Evolutionary conservation across 208 protist genomes (phyloP).

Genomic region (Trypanosoma cruzi): DNA sequence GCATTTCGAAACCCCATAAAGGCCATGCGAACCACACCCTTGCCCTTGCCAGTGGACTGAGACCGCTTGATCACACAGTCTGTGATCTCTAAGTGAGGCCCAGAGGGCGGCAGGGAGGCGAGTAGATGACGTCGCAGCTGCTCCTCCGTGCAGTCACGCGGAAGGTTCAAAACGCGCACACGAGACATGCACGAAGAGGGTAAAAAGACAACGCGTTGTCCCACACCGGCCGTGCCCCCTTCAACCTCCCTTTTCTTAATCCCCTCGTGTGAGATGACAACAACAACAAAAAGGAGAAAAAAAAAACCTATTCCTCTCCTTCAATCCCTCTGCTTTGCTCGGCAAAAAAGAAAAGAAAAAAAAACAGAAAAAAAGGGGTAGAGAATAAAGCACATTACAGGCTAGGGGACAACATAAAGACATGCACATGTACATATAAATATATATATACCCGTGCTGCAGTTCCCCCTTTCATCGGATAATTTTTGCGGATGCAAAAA

Average conservation of each 20-base stretch:
- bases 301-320: neutral
- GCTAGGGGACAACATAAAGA: too few relatives aligned
- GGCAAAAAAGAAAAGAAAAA: neutral
- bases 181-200: slow-evolving; percentile 72
- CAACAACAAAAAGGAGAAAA: slow-evolving; percentile 6
- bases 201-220: too few relatives aligned
- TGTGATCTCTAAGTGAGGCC: slow-evolving; percentile 88
- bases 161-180: slow-evolving; percentile 95
- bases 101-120: slow-evolving; percentile 59
- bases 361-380: neutral
- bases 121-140: slow-evolving; percentile 91
- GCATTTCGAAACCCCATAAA: slow-evolving; percentile 95
- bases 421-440: too few relatives aligned
- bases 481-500: too few relatives aligned
- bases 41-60: slow-evolving; percentile 25
- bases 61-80: slow-evolving; percentile 64
- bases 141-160: slow-evolving; percentile 93
- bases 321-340: neutral
- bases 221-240: too few relatives aligned
- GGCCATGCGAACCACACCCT: slow-evolving; percentile 91
- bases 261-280: too few relatives aligned
- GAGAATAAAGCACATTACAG: too few relatives aligned
- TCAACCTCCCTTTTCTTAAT: too few relatives aligned
- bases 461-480: too few relatives aligned
- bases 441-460: too few relatives aligned